Evolutionary conservation across 345 rosid genomes (phyloP).

Genomic region (Dipteronia sinensis): DNA sequence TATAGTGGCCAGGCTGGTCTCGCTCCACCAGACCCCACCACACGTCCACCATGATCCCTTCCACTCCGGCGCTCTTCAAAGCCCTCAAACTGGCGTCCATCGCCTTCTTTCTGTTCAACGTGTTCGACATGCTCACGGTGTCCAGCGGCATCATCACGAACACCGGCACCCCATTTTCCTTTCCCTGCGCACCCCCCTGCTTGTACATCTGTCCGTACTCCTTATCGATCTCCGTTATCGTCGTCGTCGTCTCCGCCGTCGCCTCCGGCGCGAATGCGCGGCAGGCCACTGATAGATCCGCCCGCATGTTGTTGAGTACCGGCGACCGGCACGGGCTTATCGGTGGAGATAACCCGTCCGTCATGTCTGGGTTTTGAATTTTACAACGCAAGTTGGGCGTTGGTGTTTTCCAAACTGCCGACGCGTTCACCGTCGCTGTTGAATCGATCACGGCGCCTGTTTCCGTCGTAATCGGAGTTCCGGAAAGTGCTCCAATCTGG

Average conservation of each 20-base stretch:
- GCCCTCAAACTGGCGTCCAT: constrained; percentile 95
- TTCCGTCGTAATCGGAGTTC: constrained; percentile 48
- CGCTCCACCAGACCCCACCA: constrained; percentile 99
- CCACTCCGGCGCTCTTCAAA: constrained; percentile 94
- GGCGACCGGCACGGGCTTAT: constrained; percentile 70
- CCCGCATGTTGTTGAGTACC: constrained; percentile 39
- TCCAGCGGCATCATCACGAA: constrained; percentile 99
- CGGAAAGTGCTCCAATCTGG: constrained; percentile 71
- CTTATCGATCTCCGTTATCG: constrained; percentile 24
- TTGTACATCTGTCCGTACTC: constrained; percentile 26
- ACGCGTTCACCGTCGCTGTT: constrained; percentile 45
- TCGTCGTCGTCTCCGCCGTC: constrained; percentile 13
- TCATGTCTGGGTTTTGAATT: constrained; percentile 28
- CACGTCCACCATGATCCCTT: constrained; percentile 95
- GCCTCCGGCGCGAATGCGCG: constrained; percentile 51
- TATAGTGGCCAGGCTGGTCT: constrained; percentile 73
- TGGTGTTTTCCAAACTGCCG: constrained; percentile 56
- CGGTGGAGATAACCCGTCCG: constrained; percentile 53
- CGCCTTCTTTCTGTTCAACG: constrained; percentile 85
- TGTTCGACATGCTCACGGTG: constrained; percentile 78
- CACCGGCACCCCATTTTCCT: constrained; percentile 79
- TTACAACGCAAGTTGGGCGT: constrained; percentile 32
- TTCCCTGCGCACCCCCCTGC: constrained; percentile 37
- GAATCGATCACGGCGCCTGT: constrained; percentile 31
- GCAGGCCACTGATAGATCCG: constrained; percentile 73